Percentiles rank a stretch among this genome's conserved stretches.
Conservation (phyloP, 257 asterid genomes). For the Echites panduratus region DNA sequence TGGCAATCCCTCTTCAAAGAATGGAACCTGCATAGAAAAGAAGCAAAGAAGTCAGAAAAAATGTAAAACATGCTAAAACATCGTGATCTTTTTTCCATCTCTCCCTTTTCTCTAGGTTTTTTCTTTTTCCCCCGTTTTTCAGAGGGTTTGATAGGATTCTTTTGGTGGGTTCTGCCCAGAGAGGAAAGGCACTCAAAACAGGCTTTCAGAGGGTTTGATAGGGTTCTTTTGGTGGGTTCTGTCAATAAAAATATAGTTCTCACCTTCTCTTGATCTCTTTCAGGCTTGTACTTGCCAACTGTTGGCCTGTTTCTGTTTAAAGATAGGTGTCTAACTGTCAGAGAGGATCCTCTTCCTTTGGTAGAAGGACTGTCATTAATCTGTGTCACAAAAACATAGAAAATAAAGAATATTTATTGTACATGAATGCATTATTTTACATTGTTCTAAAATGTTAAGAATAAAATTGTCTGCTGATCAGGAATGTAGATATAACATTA, state of each 20-base stretch:
- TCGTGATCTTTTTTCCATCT: too few species aligned
- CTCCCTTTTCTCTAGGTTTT: too few species aligned
- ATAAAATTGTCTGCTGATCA: neutral
- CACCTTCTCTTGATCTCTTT: constrained; percentile 29
- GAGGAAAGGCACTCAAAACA: neutral
- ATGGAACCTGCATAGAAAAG: too few species aligned
- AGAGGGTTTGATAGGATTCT: neutral
- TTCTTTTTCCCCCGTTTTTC: neutral
- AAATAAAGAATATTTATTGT: neutral
- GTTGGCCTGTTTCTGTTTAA: constrained; percentile 9
- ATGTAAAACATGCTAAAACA: too few species aligned
- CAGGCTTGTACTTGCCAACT: constrained; percentile 20
- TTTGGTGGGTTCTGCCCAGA: neutral
- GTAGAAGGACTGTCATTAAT: constrained; percentile 25
- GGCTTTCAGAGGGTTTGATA: neutral
- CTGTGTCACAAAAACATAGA: constrained; percentile 5
- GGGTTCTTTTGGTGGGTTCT: neutral
- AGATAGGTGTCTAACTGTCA: constrained; percentile 19
- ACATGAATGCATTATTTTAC: neutral
- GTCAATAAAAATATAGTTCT: constrained; percentile 11
- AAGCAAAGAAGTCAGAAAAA: too few species aligned
- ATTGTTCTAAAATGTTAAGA: neutral
- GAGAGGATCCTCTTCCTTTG: constrained; percentile 1
- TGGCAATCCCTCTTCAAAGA: too few species aligned
- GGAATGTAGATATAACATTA: neutral